Base-by-base conservation (phyloP, 208 protist genomes). In the Zelonia costaricensis region DNA sequence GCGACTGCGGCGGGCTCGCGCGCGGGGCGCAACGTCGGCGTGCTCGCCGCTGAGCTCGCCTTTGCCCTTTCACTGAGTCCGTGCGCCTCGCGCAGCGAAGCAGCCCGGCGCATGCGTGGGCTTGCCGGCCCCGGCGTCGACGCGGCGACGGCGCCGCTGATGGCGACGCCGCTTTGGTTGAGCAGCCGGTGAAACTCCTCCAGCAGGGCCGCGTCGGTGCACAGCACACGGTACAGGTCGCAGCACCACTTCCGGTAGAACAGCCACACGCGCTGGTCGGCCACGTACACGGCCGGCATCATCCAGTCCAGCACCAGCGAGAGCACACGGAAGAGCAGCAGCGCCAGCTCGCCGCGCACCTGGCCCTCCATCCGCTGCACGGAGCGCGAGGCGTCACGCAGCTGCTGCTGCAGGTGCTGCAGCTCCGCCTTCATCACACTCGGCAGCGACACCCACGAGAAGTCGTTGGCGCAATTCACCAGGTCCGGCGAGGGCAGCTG, bases 201-300 rank as follows among this genome's bases (percentile, higher is more conserved):
- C 20, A 95, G 62, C 42, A 95, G 56, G 16, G 69, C 72, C 44
- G 85, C 78, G 39, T 86, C 69, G 40, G 58, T 66, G 58, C 75
- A 79, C 55, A 95, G 56, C 23, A 92, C 56, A 16, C 79, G 75
- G 60, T 93, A 95, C 25, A 91, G 61, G 47, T 91, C 86, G 58
- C 84, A 92, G 33, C 88, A 65, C 86, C 89, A 95, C 58, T 88
- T 91, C 23, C 82, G 80, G 64, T 93, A 95, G 61, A 91, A 93
- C 10, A 95, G 30, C 53, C 69, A 68, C 27, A 69, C 61, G 40
- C 82, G 82, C 7, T 43, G 61, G 57, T 90, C 79, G 12, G 75
- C 75, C 16, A 78, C 69, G 42, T 82, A 80, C 38, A 85, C 82
- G 27, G 81, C 86, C 23, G 89, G 89, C 68, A 95, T 82, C 25